Evolutionary conservation across 495 filamentous ascomycete genomes (phyloP), one percentile per base, ranked within the genome.

Genomic region (Xylaria longipes): DNA sequence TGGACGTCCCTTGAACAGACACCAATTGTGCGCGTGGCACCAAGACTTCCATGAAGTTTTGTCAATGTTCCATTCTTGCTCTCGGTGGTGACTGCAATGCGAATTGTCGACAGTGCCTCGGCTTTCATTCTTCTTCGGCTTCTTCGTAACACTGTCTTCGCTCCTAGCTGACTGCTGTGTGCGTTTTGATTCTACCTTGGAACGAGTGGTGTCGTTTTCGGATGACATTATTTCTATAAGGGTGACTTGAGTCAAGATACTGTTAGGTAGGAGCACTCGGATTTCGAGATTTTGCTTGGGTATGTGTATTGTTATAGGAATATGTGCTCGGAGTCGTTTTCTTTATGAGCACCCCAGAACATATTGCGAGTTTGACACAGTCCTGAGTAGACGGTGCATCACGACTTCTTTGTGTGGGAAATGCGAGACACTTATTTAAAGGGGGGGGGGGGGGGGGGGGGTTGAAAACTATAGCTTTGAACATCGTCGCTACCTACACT

Each of bases 1-100:
- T 29, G 69, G 69, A 31, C 48, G 60, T 25, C 58, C 46, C 41
- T 66, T 29, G 62, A 71, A 48, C 15, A 31, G 22, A 20, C 69
- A 58, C 69, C 62, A 66, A 29, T 14, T 48, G 14, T 54, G 61
- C 12, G 31, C 11, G 15, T n/a, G 8, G 7, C 37, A 66, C 62
- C 62, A 31, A 12, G 37, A 37, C 17, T 35, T 48, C 48, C 69
- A 71, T 27, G 37, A 39, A 17, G 46, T 25, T 14, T 50, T 39
- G 41, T 65, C 39, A 22, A 45, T 54, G 25, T 71, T 60, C 37
- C 29, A 29, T 39, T 41, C 62, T 64, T 66, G 48, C 0, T 22
- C 41, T 1, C 20, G 69, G 43, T 71, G 50, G 1, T 35, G 1
- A 9, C 12, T 22, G 31, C 48, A 60, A 11, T 71, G 61, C 5